phyloP scores from a whole-genome alignment of 106 monocot genomes.

The Dioscorea dumetorum region DNA sequence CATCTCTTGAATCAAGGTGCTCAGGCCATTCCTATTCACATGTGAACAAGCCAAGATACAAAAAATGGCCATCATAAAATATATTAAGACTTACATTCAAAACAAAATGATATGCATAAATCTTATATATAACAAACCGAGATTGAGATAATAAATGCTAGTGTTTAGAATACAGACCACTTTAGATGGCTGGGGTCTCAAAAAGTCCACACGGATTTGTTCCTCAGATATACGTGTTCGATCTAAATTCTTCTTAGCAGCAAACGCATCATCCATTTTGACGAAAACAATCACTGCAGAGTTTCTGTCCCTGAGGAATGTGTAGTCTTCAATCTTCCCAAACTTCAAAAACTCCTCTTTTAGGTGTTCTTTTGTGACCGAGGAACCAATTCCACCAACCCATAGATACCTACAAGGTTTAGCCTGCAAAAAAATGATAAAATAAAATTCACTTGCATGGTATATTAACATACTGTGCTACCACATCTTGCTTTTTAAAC shows the following conservation, averaged over 20 bases:
- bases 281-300: slow-evolving; percentile 65
- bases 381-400: slow-evolving; percentile 77
- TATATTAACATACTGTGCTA: no score
- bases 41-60: not conserved
- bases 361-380: slow-evolving; percentile 59
- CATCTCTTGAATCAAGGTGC: slow-evolving; percentile 26
- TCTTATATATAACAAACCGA: no score
- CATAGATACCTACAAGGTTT: slow-evolving; percentile 80
- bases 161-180: slow-evolving; percentile 21
- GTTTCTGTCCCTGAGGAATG: slow-evolving; percentile 59
- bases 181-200: slow-evolving; percentile 46
- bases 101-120: not conserved
- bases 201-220: slow-evolving; percentile 82
- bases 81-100: not conserved
- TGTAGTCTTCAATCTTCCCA: slow-evolving; percentile 71
- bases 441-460: not conserved
- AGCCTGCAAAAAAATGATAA: slow-evolving; percentile 37
- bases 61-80: not conserved
- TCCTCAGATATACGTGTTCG: slow-evolving; percentile 64
- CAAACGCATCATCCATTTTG: slow-evolving; percentile 71
- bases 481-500: no score
- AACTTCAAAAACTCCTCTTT: slow-evolving; percentile 72
- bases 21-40: slow-evolving; percentile 36
- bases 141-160: not conserved
- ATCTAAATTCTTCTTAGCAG: slow-evolving; percentile 80